Percentiles rank a stretch among this genome's conserved stretches.
Evolutionary conservation across 352 stramenopile species (phyloP).

Genomic region (Globisporangium nagaii): DNA sequence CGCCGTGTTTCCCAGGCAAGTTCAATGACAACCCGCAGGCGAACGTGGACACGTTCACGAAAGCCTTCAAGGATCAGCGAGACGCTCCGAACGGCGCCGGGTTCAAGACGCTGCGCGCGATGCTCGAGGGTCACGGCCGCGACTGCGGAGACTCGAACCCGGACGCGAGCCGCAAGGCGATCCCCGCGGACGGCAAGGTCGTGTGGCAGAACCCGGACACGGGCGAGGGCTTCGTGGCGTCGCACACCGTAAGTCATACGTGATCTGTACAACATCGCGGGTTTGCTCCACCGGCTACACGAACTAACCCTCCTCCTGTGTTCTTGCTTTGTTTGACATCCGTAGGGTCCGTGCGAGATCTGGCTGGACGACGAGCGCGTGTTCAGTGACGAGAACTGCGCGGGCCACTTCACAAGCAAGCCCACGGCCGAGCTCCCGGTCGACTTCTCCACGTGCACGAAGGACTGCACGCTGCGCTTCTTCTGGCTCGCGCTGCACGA

Average conservation of each 20-base stretch:
- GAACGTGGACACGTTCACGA: constrained; percentile 42
- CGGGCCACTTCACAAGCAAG: background rate
- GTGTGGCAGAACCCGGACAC: background rate
- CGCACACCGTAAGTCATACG: background rate
- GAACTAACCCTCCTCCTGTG: background rate
- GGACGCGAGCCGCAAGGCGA: constrained; percentile 27
- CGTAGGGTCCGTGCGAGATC: constrained; percentile 43
- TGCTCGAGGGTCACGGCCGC: constrained; percentile 31
- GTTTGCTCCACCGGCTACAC: too few relatives aligned
- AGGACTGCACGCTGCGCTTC: constrained; percentile 13
- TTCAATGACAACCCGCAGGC: constrained; percentile 47
- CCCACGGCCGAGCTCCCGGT: background rate
- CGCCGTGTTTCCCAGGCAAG: constrained; percentile 35
- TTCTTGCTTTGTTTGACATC: background rate
- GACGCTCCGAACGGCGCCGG: too few relatives aligned
- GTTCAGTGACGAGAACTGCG: constrained; percentile 42
- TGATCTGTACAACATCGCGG: too few relatives aligned
- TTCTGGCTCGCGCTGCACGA: background rate
- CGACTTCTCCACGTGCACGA: background rate
- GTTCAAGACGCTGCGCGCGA: constrained; percentile 33
- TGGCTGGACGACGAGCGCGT: constrained; percentile 51
- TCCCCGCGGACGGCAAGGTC: constrained; percentile 19
- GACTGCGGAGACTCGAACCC: constrained; percentile 38
- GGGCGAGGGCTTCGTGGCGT: background rate
- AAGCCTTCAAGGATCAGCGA: constrained; percentile 24